A percentile compares a stretch with the other conserved stretches of the same genome.
phyloP scores from a whole-genome alignment of 108 stramenopile species.

The Ochromonas danica region DNA sequence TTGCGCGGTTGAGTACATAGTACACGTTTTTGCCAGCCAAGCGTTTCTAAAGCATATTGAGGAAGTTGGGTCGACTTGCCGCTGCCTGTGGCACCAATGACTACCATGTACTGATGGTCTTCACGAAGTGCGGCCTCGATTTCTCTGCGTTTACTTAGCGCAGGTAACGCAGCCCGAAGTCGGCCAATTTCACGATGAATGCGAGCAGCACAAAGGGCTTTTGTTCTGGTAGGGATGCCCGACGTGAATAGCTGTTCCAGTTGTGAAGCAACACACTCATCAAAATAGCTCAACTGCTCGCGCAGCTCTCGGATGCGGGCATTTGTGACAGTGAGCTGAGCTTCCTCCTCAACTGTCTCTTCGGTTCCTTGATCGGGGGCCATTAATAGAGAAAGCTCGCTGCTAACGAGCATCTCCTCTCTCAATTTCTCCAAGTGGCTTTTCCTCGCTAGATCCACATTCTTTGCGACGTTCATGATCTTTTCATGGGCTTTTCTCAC shows the following conservation, averaged over 20 bases:
- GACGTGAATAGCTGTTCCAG: neutral
- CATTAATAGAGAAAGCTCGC: too few relatives aligned
- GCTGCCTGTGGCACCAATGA: slow-evolving; percentile 52
- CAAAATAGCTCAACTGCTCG: neutral
- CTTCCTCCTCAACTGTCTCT: neutral
- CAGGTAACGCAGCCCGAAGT: neutral
- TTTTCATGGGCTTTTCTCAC: too few relatives aligned
- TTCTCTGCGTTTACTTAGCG: neutral
- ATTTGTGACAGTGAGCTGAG: neutral
- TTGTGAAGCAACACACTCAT: neutral
- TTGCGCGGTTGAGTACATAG: slow-evolving; percentile 91
- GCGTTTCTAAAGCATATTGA: slow-evolving; percentile 32
- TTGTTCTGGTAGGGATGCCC: neutral
- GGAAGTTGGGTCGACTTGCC: slow-evolving; percentile 57
- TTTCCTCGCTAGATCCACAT: too few relatives aligned
- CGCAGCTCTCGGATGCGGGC: neutral
- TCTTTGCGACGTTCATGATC: too few relatives aligned
- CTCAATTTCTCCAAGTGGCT: too few relatives aligned
- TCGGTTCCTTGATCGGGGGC: too few relatives aligned
- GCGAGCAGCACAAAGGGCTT: neutral
- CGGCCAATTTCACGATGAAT: neutral
- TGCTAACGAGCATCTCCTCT: too few relatives aligned
- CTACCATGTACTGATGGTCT: slow-evolving; percentile 47
- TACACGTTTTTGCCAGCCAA: slow-evolving; percentile 53
- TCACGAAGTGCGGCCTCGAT: neutral